Conservation (phyloP, 192 early-diverging fungal species). For the Kappamyces sp. region DNA sequence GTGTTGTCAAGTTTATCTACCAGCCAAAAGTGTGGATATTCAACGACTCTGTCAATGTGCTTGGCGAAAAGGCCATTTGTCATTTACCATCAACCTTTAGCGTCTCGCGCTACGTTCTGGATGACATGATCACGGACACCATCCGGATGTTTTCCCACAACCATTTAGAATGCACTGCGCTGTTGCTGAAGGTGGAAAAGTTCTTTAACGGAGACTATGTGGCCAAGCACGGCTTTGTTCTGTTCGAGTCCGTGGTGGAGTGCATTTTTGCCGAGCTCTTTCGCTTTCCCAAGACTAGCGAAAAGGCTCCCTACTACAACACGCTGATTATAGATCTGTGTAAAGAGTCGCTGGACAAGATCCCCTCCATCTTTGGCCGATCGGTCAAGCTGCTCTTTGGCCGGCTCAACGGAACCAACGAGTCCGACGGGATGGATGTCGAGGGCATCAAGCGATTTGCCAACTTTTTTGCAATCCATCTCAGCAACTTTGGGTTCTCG, state of each 20-base stretch:
- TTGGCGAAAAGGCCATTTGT: slow-evolving; percentile 29
- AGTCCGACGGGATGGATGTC: slow-evolving; percentile 63
- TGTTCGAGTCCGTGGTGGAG: slow-evolving; percentile 51
- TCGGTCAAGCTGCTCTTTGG: slow-evolving; percentile 58
- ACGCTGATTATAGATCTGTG: slow-evolving; percentile 67
- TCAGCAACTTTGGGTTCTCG: slow-evolving; percentile 87
- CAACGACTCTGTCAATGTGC: slow-evolving; percentile 32
- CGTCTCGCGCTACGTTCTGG: slow-evolving; percentile 64
- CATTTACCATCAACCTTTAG: slow-evolving; percentile 28
- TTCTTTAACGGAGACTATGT: slow-evolving; percentile 28
- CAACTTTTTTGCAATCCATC: slow-evolving; percentile 85
- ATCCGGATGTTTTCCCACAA: slow-evolving; percentile 81
- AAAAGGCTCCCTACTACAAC: slow-evolving; percentile 59
- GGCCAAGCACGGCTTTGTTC: slow-evolving; percentile 37
- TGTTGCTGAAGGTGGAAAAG: slow-evolving; percentile 52
- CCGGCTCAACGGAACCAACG: slow-evolving; percentile 39
- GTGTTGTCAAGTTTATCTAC: slow-evolving; percentile 27
- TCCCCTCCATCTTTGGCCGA: slow-evolving; percentile 63
- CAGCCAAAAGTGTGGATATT: slow-evolving; percentile 40
- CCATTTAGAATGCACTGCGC: slow-evolving; percentile 82
- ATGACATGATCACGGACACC: slow-evolving; percentile 76
- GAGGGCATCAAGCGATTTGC: slow-evolving; percentile 78
- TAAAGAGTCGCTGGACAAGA: slow-evolving; percentile 49
- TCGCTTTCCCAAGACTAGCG: slow-evolving; percentile 48
- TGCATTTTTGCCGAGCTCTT: slow-evolving; percentile 51